Base-by-base conservation (phyloP, 2,329 filamentous ascomycete species). In the Sporothrix dimorphospora region DNA sequence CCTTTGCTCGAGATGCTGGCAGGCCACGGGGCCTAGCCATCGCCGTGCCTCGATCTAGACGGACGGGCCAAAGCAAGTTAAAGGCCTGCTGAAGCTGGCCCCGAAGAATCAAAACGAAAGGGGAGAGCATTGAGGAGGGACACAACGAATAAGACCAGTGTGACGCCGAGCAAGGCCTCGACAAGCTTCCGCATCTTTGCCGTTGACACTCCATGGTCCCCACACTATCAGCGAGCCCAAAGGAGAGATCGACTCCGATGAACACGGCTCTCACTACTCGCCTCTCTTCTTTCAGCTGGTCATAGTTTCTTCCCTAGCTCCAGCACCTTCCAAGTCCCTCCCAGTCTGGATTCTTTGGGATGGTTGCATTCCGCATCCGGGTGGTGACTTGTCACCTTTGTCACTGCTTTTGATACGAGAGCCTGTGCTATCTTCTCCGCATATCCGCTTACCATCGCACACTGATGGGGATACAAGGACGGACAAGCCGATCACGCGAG, bases 211-310 rank as follows among this genome's bases (percentile, higher is more conserved):
- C 21, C 11, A 24, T 7, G 8, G 11, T 34, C 57, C 57, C n/a
- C 34, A 42, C 57, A 61, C 9, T 14, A 11, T 63, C 57, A 34
- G 57, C 57, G 34, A 65, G 59, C 59, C 38, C 59, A 45, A 45
- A 21, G 38, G 59, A 27, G 59, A 65, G 38, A 65, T 27, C 59
- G 59, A 14, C 14, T 12, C 5, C 38, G 21, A 16, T n/a, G 12
- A 61, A 40, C n/a, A 14, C 38, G 38, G 19, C 38, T 65, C n/a
- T 21, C 11, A 19, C n/a, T 6, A 24, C 38, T 24, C 16, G 27
- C 53, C 53, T n/a, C 55, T 21, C n/a, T n/a, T 24, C 14, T 14
- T 57, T 16, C 53, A 34, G 53, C 53, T 57, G 24, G 53, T 21
- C 53, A 30, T 57, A 11, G 24, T 24, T 24, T 11, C 8, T 61